Base-by-base conservation (phyloP, 192 early-diverging fungal genomes). In the Coemansia sp. region DNA sequence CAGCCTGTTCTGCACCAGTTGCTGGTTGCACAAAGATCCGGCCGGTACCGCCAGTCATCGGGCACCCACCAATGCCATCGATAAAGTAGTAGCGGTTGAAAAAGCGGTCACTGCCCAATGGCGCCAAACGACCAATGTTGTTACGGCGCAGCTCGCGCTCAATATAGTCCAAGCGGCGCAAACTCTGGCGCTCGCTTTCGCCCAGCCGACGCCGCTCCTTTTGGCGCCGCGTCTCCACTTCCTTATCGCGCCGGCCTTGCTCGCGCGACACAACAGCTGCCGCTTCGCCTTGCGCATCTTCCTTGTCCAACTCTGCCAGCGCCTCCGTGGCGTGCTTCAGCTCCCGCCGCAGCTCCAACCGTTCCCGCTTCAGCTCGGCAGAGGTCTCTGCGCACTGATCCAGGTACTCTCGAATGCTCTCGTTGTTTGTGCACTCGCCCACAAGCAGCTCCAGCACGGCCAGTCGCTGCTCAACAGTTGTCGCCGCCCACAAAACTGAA, bases 1-100 rank as follows among this genome's bases (percentile, higher is more conserved):
- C 66, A 0, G 20, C 38, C 15, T 57, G 57, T 49, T 91, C 90
- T 8, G 67, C 57, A 8, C 61, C 56, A 0, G 74, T 68, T 1
- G 88, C 84, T 10, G 72, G 78, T 48, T 84, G 87, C 15, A 86
- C 87, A 65, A 84, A 87, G n/a, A 87, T 64, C 36, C 79, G 75
- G 19, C 87, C 88, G 0, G 88, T 75, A 21, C 82, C 86, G 17
- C 65, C 63, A 4, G 61, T 66, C n/a, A 61, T 15, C 19, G 73
- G 62, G 5, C 80, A 80, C 20, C 84, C 83, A 37, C 89, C 89
- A 26, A 91, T 81, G 25, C 87, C 84, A 66, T 98, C 96, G 68
- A 97, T 86, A 75, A 89, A 96, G 82, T 90, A 98, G 68, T 98
- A 97, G 40, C 86, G 81, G 71, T 92, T 93, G 62, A 84, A 88